Base-by-base conservation (phyloP, 371 early-diverging fungal genomes). In the Actinomortierella wolfii region DNA sequence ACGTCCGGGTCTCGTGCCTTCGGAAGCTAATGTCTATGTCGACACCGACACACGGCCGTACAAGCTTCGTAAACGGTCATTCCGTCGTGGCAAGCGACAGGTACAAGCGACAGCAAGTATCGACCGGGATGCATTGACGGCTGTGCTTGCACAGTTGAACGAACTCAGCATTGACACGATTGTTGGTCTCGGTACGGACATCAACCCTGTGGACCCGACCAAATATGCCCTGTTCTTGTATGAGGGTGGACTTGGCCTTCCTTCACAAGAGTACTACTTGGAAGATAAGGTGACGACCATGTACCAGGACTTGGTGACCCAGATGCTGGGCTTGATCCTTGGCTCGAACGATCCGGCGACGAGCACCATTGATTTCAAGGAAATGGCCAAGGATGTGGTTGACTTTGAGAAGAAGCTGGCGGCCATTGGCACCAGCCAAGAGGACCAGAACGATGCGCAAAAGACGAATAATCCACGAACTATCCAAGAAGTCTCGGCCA, bases 331-430 rank as follows among this genome's bases (percentile, higher is more conserved):
- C 1, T 52, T 58, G 14, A 57, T 78, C 14, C 20, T 78, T 44
- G 61, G 63, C 24, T 23, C 28, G 14, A 39, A 8, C 1, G 1
- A 14, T 8, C 13, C 17, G 21, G 48, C 46, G 24, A 47, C 57
- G n/a, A 40, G 21, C 17, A 53, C 45, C 11, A 14, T 20, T 17
- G 44, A 42, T 20, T 78, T 76, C 76, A 45, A 56, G 7, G 61
- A 78, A 17, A 57, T 78, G 9, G 85, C 83, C 17, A 62, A 76
- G 24, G 65, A 77, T 11, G 69, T 81, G 41, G 78, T 89, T 43
- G 80, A 69, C 11, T 81, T 89, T 54, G 89, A 89, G 61, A 78
- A 55, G 5, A 48, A 69, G 21, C 45, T 89, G 43, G 88, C 89
- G 0, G 61, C 54, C 20, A 76, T 78, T 26, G 71, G 76, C 3